Percentiles rank a stretch among this genome's conserved stretches.
These are phyloP conservation scores for Rhododendron williamsianum DNA, from an alignment of 148 eudicot genomes.

Conservation along the genomic window DNA sequence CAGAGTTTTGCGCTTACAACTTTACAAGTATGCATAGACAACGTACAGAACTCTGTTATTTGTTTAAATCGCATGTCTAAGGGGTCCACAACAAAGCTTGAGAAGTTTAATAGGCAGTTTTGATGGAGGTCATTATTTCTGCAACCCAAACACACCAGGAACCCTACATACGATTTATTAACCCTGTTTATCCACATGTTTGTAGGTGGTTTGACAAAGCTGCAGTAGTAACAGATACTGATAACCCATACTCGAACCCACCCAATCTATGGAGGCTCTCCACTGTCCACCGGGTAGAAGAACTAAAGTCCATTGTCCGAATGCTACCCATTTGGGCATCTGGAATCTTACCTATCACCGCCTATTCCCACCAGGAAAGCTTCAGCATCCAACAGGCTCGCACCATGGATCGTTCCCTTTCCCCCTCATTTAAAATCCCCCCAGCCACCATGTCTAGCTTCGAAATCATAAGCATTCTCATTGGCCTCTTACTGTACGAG, in stretches of 20 bases:
- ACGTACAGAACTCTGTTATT: background rate
- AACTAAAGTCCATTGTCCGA: constrained; percentile 42
- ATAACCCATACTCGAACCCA: constrained; percentile 11
- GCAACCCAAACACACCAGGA: background rate
- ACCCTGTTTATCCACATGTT: background rate
- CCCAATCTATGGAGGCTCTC: constrained; percentile 55
- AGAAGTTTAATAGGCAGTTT: background rate
- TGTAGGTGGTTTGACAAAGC: constrained; percentile 53
- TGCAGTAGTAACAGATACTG: constrained; percentile 33
- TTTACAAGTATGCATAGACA: background rate
- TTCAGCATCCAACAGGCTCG: constrained; percentile 5
- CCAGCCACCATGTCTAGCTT: constrained; percentile 16
- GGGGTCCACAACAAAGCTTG: background rate
- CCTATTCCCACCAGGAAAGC: constrained; percentile 2
- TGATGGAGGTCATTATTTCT: background rate
- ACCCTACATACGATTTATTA: background rate
- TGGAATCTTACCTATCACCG: constrained; percentile 14
- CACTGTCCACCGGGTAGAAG: constrained; percentile 26
- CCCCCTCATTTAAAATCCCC: background rate
- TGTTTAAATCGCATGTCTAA: background rate
- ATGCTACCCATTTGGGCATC: constrained; percentile 51
- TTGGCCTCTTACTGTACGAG: constrained; percentile 33
- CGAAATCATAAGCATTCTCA: constrained; percentile 22
- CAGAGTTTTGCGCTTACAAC: background rate
- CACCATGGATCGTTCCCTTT: constrained; percentile 3